A percentile compares a stretch with the other conserved stretches of the same genome.
These are phyloP conservation scores for Rhinocladiella similis DNA, from an alignment of 2,329 filamentous ascomycete species.

Conservation along the genomic window DNA sequence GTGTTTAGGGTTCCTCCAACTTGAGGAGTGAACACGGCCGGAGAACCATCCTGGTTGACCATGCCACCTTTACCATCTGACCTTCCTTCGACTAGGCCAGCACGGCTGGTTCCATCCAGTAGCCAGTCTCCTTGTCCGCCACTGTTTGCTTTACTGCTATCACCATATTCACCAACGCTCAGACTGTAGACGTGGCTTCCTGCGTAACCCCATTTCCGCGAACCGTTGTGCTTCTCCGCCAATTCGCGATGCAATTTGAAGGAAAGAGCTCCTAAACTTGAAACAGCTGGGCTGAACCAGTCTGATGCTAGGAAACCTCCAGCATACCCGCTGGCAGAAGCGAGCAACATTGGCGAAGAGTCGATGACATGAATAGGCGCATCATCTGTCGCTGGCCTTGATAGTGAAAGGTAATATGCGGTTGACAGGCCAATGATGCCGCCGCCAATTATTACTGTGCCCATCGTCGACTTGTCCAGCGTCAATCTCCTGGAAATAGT, in stretches of 20 bases:
- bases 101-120: constrained; percentile 62
- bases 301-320: constrained; percentile 73
- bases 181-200: constrained; percentile 61
- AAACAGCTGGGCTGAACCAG: constrained; percentile 64
- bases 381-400: constrained; percentile 25
- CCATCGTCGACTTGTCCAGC: constrained; percentile 31
- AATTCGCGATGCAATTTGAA: constrained; percentile 68
- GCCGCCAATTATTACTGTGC: constrained; percentile 66
- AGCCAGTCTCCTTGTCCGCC: constrained; percentile 64
- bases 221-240: constrained; percentile 60
- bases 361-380: constrained; percentile 57
- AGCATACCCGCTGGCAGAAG: constrained; percentile 71
- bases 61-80: constrained; percentile 28
- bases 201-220: constrained; percentile 59
- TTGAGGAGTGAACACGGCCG: constrained; percentile 60
- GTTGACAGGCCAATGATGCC: constrained; percentile 70
- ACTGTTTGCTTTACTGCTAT: constrained; percentile 38
- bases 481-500: no score
- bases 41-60: constrained; percentile 41
- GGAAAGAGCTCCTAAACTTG: constrained; percentile 64
- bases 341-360: constrained; percentile 62
- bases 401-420: constrained; percentile 67
- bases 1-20: constrained; percentile 59
- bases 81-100: constrained; percentile 47
- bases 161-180: constrained; percentile 37